Evolutionary conservation across 2,329 filamentous ascomycete genomes (phyloP), one percentile per base, ranked within the genome.

Genomic region (Aspergillus sp.): DNA sequence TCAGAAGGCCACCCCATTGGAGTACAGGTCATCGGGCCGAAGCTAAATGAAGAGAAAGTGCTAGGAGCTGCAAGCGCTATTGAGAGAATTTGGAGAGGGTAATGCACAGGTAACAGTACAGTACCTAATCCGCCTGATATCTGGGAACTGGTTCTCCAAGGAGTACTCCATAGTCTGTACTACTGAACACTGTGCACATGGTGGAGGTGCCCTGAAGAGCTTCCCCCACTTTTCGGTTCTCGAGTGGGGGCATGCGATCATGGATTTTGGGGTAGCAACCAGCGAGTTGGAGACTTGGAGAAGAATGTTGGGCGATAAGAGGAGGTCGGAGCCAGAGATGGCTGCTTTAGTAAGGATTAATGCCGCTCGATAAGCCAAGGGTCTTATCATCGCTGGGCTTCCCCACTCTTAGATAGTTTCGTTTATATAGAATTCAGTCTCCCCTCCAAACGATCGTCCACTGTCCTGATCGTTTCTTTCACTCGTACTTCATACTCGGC

Each of bases 31-130:
- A 75, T 85, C 12, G 81, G 81, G 6, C 75, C 77, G 24, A 80
- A 78, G 55, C 72, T 84, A 16, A 78, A 86, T 50, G 84, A 87
- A 59, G 84, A 87, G 67, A 85, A 79, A 67, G 74, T 85, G 0
- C 66, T 86, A 12, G 82, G 78, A 2, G 73, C 76, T 53, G 80
- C 77, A 45, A 68, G 60, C 22, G 59, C 61, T 9, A 64, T 73
- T 52, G 69, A 74, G 63, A 63, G 62, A 24, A 56, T 71, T 12
- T 73, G 67, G 69, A 67, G 59, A 51, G 49, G 39, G 18, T 6
- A 24, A 14, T 54, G 22, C 55, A 9, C 45, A 20, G 45, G 49
- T 12, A 60, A n/a, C n/a, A n/a, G n/a, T n/a, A 52, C 46, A 46
- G 20, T 18, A 12, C 20, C 20, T 14, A 16, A 16, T n/a, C 36